Evolutionary conservation across 192 early-diverging fungal genomes (phyloP).

Genomic region (Paraglomus brasilianum): DNA sequence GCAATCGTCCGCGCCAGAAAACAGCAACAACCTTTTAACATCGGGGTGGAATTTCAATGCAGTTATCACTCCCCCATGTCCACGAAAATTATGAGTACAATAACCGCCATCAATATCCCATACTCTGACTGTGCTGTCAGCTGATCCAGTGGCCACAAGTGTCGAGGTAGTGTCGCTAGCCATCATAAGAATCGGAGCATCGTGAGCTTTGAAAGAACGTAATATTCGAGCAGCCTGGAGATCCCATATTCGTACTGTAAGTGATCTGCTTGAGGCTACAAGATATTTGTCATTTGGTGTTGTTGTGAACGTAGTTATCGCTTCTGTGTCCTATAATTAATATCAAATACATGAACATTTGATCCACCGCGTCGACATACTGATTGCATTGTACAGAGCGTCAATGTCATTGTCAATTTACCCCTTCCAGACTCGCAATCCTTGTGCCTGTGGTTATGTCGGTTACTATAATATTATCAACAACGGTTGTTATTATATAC

Average conservation of each 20-base stretch:
- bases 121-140: slow-evolving; percentile 91
- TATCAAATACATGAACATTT: background rate
- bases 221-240: slow-evolving; percentile 55
- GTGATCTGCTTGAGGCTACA: slow-evolving; percentile 78
- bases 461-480: slow-evolving; percentile 79
- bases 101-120: slow-evolving; percentile 94
- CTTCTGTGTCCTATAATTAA: slow-evolving; percentile 67
- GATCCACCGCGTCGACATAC: background rate
- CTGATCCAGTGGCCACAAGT: slow-evolving; percentile 93
- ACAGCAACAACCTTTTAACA: slow-evolving; percentile 60
- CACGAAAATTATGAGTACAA: slow-evolving; percentile 94
- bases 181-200: slow-evolving; percentile 92
- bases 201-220: slow-evolving; percentile 83
- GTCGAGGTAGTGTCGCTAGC: slow-evolving; percentile 87
- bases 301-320: slow-evolving; percentile 84
- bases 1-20: slow-evolving; percentile 91
- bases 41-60: slow-evolving; percentile 79
- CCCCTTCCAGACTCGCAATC: slow-evolving; percentile 64
- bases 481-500: slow-evolving; percentile 73
- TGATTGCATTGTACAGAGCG: too few relatives aligned
- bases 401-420: slow-evolving; percentile 28
- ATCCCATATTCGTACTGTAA: slow-evolving; percentile 80
- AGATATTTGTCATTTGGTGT: slow-evolving; percentile 76
- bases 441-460: slow-evolving; percentile 67
- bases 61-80: slow-evolving; percentile 87